Evolutionary conservation across 2,329 filamentous ascomycete species (phyloP).

Genomic region (Scedosporium boydii): DNA sequence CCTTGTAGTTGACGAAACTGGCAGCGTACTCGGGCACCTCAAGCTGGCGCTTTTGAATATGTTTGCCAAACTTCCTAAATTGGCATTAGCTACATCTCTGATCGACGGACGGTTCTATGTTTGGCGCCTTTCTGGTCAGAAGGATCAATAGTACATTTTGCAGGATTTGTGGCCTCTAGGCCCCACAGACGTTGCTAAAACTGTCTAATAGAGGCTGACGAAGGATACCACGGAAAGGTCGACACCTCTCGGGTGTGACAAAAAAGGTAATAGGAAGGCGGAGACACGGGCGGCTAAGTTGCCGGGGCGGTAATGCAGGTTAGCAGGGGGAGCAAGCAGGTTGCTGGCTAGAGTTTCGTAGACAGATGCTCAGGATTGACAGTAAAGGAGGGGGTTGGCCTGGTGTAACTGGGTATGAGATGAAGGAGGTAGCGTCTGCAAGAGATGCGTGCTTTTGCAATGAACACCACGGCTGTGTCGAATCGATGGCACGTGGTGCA

Average conservation of each 20-base stretch:
- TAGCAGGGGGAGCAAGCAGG: not conserved
- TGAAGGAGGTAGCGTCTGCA: not conserved
- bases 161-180: not conserved
- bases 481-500: not conserved
- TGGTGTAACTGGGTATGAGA: not conserved
- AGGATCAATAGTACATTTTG: slow-evolving; percentile 3
- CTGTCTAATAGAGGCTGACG: not conserved
- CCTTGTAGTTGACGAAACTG: slow-evolving; percentile 99
- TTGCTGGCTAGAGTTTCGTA: not conserved
- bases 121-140: not conserved
- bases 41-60: slow-evolving; percentile 97
- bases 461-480: not conserved
- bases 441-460: not conserved
- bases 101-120: not conserved
- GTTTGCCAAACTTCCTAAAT: slow-evolving; percentile 96
- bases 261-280: not conserved
- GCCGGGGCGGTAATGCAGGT: not conserved
- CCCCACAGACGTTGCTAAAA: not conserved
- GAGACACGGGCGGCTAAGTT: not conserved
- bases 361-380: not conserved
- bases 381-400: not conserved
- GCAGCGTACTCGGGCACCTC: slow-evolving; percentile 98
- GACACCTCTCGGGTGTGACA: not conserved
- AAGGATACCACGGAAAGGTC: not conserved
- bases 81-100: not conserved